Conservation (phyloP, 768 basidiomycete species). For the Russula olivacea region DNA sequence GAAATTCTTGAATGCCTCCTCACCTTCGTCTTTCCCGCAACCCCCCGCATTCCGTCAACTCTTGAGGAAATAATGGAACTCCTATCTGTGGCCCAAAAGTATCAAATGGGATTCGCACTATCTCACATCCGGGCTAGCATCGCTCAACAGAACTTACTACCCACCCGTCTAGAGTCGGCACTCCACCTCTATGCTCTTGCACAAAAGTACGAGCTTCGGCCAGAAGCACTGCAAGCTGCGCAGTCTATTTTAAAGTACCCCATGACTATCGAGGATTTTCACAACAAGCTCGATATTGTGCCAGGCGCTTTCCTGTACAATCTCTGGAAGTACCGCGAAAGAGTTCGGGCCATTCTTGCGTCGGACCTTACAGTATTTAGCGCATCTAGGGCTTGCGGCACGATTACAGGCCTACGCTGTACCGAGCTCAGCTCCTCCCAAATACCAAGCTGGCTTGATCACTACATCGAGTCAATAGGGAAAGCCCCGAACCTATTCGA, state of each 20-base stretch:
- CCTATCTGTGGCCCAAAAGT: conserved; percentile 7
- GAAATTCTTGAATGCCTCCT: conserved; percentile 1
- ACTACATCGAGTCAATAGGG: not conserved
- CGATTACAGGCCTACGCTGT: not conserved
- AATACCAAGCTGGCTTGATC: not conserved
- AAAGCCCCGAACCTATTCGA: not conserved
- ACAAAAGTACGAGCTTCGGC: not conserved
- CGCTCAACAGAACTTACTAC: not conserved
- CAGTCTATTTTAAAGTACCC: not conserved
- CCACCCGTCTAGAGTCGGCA: not conserved
- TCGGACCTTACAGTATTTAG: not conserved
- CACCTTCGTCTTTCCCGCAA: conserved; percentile 12
- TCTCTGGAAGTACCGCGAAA: conserved; percentile 10
- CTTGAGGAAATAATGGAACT: not conserved
- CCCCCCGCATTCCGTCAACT: not conserved
- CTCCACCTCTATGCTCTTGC: not conserved
- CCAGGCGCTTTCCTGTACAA: not conserved
- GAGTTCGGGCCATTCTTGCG: not conserved
- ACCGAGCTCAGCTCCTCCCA: not conserved
- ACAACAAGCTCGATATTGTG: not conserved
- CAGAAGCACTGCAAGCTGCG: not conserved
- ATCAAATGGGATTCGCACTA: not conserved
- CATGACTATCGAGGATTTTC: not conserved
- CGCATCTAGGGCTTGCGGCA: not conserved
- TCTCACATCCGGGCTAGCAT: not conserved